Base-by-base conservation (phyloP, 306 rosid species). In the Vigna unguiculata region DNA sequence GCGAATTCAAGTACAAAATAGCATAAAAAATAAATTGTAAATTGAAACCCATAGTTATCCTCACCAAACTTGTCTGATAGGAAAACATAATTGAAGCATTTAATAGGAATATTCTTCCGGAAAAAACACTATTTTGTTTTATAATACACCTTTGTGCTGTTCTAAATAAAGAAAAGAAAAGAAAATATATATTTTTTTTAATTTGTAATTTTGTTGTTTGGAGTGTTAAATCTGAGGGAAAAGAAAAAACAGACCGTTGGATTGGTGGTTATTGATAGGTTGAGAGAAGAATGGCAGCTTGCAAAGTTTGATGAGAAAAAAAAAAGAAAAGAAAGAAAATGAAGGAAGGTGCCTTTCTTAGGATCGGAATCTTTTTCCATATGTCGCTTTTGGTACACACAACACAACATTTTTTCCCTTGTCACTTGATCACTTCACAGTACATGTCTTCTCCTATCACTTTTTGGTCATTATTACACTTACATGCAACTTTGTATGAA, bases 241-340 rank as follows among this genome's bases (percentile, higher is more conserved):
- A 14, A 41, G 55, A 17, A 13, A 75, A 72, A 63, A 68, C 46
- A 62, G 78, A 74, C 81, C 82, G 80, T 83, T 78, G 81, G 78
- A 84, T 75, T 61, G 87, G 79, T 81, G 45, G 80, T 81, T 74
- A 61, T 7, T 78, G 60, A 47, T 40, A 36, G n/a, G 68, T n/a
- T 36, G 40, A 30, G 64, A 71, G 70, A 73, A 25, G 38, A 57
- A 80, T 52, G 75, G 54, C 25, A 70, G 74, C 74, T 24, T 58
- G 87, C 43, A 64, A 83, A 75, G 67, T 74, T 83, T 69, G 85
- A 69, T 72, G 78, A 32, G 36, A 32, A 24, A 24, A 1, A 1
- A 24, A 24, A 24, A 17, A 6, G 7, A 6, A 7, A 32, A 36
- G n/a, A 36, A 17, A 45, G 9, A 1, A 13, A 58, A 43, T 12